Conservation (phyloP, 2,329 filamentous ascomycete species). For the Rhinocladiella mackenziei region DNA sequence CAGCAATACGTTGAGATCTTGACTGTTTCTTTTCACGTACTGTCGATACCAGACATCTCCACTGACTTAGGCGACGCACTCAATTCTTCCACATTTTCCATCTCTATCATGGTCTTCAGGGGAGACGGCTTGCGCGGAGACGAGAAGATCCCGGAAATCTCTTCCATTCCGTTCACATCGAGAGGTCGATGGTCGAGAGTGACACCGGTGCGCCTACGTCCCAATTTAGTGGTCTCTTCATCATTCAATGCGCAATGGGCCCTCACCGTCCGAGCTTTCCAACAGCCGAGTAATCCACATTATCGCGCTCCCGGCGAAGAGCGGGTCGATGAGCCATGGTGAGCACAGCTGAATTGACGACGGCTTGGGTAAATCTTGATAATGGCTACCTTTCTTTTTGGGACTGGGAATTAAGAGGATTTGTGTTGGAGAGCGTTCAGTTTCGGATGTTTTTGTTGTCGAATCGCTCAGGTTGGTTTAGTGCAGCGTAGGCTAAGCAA, state of each 20-base stretch:
- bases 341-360: background rate
- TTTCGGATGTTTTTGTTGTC: no score
- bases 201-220: slow-evolving; percentile 78
- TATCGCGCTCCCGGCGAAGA: slow-evolving; percentile 40
- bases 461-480: no score
- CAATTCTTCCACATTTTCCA: slow-evolving; percentile 32
- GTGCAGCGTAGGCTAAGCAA: no score
- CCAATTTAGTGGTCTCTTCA: slow-evolving; percentile 20
- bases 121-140: slow-evolving; percentile 67
- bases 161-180: slow-evolving; percentile 90
- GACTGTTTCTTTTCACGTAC: slow-evolving; percentile 40
- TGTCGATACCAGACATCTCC: slow-evolving; percentile 61
- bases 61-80: slow-evolving; percentile 52
- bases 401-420: no score
- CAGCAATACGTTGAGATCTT: background rate
- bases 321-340: slow-evolving; percentile 22
- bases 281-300: slow-evolving; percentile 45
- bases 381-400: no score
- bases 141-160: slow-evolving; percentile 81
- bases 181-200: slow-evolving; percentile 74
- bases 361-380: no score
- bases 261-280: slow-evolving; percentile 45
- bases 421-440: no score
- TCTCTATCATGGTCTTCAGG: slow-evolving; percentile 24
- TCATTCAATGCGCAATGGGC: background rate